A percentile compares a stretch with the other conserved stretches of the same genome.
Evolutionary conservation across 768 basidiomycete species (phyloP).

Genomic region (Leccinum aurantiacum): DNA sequence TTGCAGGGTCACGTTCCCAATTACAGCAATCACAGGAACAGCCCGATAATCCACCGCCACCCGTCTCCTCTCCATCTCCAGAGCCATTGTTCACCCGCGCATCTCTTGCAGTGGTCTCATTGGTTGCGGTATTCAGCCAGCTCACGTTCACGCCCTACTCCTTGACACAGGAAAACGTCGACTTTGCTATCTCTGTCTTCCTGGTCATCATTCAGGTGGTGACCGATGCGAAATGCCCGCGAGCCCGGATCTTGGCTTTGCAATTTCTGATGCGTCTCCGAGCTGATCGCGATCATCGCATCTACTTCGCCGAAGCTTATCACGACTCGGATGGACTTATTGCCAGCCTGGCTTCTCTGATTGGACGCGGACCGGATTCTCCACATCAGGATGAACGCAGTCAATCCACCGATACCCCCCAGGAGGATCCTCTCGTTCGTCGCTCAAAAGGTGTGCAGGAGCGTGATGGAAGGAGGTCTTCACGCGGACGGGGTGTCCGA

Average conservation of each 20-base stretch:
- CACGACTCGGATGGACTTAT: conserved; percentile 61
- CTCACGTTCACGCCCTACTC: conserved; percentile 68
- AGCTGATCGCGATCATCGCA: conserved; percentile 84
- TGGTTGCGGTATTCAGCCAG: conserved; percentile 68
- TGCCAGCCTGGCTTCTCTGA: conserved; percentile 57
- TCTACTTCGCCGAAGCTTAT: conserved; percentile 62
- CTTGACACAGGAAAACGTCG: conserved; percentile 44
- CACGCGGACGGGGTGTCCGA: conserved; percentile 50
- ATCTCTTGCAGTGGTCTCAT: conserved; percentile 60
- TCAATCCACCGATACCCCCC: conserved; percentile 21
- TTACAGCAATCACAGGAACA: conserved; percentile 46
- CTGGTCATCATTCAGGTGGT: conserved; percentile 49
- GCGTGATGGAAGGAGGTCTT: conserved; percentile 48
- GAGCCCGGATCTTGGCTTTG: conserved; percentile 68
- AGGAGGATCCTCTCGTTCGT: conserved; percentile 36
- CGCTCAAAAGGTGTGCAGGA: conserved; percentile 52
- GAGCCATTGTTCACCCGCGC: conserved; percentile 42
- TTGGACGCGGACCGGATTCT: conserved; percentile 48
- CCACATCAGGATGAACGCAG: conserved; percentile 29
- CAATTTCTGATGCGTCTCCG: conserved; percentile 89
- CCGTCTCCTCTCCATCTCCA: conserved; percentile 27
- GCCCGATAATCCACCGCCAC: conserved; percentile 36
- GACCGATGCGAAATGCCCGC: conserved; percentile 46
- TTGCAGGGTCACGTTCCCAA: conserved; percentile 64
- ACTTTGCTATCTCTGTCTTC: conserved; percentile 57